Conservation (phyloP, 768 basidiomycete species). For the Pleurotus citrinopileatus region DNA sequence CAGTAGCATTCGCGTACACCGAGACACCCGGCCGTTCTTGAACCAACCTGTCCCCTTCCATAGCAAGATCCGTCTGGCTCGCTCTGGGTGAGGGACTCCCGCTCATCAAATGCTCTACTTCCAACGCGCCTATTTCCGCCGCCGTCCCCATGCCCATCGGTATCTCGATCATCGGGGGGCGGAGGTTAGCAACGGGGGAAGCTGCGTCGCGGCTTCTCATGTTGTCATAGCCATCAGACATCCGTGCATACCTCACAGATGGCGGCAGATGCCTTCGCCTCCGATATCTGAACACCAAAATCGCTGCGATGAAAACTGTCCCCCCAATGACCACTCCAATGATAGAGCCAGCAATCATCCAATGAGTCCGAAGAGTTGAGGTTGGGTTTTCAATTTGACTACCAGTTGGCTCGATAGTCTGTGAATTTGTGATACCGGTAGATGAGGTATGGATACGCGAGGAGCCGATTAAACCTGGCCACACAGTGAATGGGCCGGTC, state of each 20-base stretch:
- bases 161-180: background rate
- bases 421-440: no score
- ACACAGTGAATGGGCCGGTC: no score
- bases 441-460: no score
- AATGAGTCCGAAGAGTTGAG: background rate
- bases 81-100: background rate
- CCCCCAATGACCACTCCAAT: slow-evolving; percentile 1
- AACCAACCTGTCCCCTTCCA: background rate
- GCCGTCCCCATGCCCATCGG: no score
- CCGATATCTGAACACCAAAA: background rate
- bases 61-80: background rate
- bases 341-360: slow-evolving; percentile 4
- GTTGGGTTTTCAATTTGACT: background rate
- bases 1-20: background rate
- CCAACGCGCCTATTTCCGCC: background rate
- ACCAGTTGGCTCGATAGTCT: background rate
- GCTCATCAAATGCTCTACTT: background rate
- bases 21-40: background rate
- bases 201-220: background rate
- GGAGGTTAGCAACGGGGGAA: background rate
- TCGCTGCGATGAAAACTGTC: background rate
- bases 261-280: background rate
- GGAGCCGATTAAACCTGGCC: no score
- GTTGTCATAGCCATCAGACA: background rate
- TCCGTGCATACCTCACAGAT: background rate